phyloP scores from a whole-genome alignment of 352 stramenopile genomes.

The Pythium apleroticum region DNA sequence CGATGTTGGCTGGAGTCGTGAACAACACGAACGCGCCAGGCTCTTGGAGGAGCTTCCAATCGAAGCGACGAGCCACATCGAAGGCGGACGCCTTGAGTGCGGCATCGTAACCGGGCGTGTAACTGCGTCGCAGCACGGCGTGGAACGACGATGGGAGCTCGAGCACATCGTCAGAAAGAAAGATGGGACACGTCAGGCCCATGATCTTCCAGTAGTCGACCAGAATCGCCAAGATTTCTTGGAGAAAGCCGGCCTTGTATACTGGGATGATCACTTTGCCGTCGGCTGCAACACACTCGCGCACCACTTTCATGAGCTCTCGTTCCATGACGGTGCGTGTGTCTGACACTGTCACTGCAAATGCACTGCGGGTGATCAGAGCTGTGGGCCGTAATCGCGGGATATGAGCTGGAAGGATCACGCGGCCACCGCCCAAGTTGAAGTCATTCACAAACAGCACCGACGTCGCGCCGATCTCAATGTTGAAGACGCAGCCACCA shows the following conservation, averaged over 20 bases:
- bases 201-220: conserved; percentile 74
- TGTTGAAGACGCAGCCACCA: conserved; percentile 72
- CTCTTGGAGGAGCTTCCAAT: conserved; percentile 70
- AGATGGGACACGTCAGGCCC: conserved; percentile 57
- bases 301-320: conserved; percentile 74
- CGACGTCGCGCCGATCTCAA: conserved; percentile 71
- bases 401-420: conserved; percentile 70
- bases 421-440: conserved; percentile 67
- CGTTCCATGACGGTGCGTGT: conserved; percentile 79
- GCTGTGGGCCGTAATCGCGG: conserved; percentile 57
- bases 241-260: conserved; percentile 75
- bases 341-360: conserved; percentile 83
- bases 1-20: conserved; percentile 73
- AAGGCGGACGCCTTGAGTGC: not conserved
- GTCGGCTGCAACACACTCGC: conserved; percentile 69
- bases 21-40: conserved; percentile 77
- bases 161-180: conserved; percentile 59
- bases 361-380: conserved; percentile 68
- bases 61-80: conserved; percentile 35
- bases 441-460: conserved; percentile 82
- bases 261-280: conserved; percentile 87
- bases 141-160: conserved; percentile 57
- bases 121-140: conserved; percentile 62
- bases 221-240: conserved; percentile 75
- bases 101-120: conserved; percentile 40